Percentiles rank a stretch among this genome's conserved stretches.
Evolutionary conservation across 2,329 filamentous ascomycete genomes (phyloP).

Genomic region (Paracorniculantispora psalliotae): DNA sequence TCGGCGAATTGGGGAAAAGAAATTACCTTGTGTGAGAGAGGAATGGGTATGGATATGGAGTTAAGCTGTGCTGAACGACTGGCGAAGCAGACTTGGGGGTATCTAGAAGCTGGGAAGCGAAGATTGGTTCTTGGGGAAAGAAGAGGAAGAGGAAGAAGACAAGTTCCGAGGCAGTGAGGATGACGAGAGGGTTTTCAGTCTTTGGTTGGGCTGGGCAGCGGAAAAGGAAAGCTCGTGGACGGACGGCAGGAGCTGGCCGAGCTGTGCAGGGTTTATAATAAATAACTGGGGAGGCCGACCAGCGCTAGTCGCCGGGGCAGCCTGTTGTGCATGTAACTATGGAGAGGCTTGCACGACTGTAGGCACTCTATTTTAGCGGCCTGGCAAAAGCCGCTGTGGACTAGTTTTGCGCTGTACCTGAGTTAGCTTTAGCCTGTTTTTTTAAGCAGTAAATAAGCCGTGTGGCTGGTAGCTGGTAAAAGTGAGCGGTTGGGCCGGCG

Average conservation of each 20-base stretch:
- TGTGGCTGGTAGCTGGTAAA: slow-evolving; percentile 7
- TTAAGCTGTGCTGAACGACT: slow-evolving; percentile 2
- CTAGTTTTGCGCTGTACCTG: neutral
- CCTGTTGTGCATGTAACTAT: neutral
- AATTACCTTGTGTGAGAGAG: slow-evolving; percentile 1
- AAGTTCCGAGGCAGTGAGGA: slow-evolving; percentile 5
- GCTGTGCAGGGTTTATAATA: slow-evolving; percentile 3
- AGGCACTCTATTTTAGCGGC: neutral
- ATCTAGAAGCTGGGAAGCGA: slow-evolving; percentile 9
- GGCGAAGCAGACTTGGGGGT: slow-evolving; percentile 12
- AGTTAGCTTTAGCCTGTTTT: neutral
- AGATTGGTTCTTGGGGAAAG: slow-evolving; percentile 11
- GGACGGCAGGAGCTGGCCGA: slow-evolving; percentile 13
- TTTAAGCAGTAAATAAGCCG: too few relatives aligned
- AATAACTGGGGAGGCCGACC: slow-evolving; percentile 6
- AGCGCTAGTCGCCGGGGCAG: slow-evolving; percentile 7
- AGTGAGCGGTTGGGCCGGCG: neutral
- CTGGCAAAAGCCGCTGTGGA: neutral
- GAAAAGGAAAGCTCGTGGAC: neutral
- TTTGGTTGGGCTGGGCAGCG: neutral
- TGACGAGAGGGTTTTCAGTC: slow-evolving; percentile 10
- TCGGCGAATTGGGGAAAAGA: neutral
- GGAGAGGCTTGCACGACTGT: neutral
- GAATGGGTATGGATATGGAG: slow-evolving; percentile 8
- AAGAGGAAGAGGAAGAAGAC: slow-evolving; percentile 6